Evolutionary conservation across 2,329 filamentous ascomycete genomes (phyloP).

Genomic region (Pseudocercospora musae): DNA sequence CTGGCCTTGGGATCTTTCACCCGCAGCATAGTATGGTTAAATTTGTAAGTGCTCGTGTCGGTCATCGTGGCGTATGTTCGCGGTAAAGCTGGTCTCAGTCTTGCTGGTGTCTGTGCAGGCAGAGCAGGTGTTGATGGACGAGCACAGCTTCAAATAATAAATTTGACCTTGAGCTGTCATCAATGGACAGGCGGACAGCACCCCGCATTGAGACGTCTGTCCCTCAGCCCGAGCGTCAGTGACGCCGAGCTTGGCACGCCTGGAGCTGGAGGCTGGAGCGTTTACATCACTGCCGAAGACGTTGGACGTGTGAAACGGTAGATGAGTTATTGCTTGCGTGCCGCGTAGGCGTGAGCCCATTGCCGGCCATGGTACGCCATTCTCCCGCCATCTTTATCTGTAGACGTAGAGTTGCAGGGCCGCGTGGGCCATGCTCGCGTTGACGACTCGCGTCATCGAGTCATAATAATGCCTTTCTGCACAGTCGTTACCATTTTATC

Average conservation of each 20-base stretch:
- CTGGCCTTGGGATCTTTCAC: slow-evolving; percentile 84
- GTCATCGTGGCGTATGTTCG: slow-evolving; percentile 50
- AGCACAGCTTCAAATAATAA: background rate
- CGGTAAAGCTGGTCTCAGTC: background rate
- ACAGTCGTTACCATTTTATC: background rate
- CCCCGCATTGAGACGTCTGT: background rate
- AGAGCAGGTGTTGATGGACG: background rate
- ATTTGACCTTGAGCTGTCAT: background rate
- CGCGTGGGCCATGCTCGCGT: background rate
- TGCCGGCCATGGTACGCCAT: background rate
- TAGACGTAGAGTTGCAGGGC: background rate
- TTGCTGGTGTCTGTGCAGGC: too few relatives aligned
- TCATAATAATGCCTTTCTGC: background rate
- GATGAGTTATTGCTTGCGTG: background rate
- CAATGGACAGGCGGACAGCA: background rate
- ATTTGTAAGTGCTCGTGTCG: slow-evolving; percentile 61
- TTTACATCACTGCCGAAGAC: background rate
- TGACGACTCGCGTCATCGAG: background rate
- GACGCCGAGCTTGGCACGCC: background rate
- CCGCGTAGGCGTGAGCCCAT: background rate
- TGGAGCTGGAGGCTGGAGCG: too few relatives aligned
- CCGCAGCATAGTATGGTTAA: slow-evolving; percentile 55
- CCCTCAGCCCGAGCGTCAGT: background rate
- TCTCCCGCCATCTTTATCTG: background rate
- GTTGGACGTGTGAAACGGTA: background rate